A percentile compares a stretch with the other conserved stretches of the same genome.
phyloP scores from a whole-genome alignment of 2,329 filamentous ascomycete genomes.

The Epicoccum nigrum region DNA sequence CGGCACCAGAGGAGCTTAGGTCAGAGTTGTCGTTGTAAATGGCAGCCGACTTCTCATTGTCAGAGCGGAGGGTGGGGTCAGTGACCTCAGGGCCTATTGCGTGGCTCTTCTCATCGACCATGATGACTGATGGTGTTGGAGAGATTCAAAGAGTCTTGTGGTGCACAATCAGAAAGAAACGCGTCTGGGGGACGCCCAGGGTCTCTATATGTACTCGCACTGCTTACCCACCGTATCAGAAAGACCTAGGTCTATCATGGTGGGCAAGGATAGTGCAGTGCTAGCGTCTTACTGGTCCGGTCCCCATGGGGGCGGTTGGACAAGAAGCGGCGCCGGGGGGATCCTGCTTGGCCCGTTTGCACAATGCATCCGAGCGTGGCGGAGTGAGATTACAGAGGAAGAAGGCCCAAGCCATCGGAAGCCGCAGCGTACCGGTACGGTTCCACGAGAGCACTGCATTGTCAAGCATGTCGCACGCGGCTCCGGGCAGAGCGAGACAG shows the following conservation, averaged over 20 bases:
- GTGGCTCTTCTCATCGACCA: slow-evolving; percentile 40
- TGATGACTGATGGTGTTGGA: slow-evolving; percentile 26
- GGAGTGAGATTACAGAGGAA: slow-evolving; percentile 19
- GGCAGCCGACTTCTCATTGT: slow-evolving; percentile 33
- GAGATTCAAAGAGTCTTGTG: slow-evolving; percentile 24
- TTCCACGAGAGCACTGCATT: slow-evolving; percentile 27
- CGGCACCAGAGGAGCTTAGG: slow-evolving; percentile 24
- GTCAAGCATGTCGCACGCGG: slow-evolving; percentile 22
- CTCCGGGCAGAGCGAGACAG: neutral
- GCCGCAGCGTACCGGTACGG: slow-evolving; percentile 17
- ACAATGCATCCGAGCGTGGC: slow-evolving; percentile 35
- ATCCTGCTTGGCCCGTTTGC: slow-evolving; percentile 36
- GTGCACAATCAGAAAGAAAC: slow-evolving; percentile 10
- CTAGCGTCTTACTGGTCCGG: slow-evolving; percentile 24
- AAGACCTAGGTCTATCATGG: slow-evolving; percentile 6
- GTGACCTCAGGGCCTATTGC: slow-evolving; percentile 20
- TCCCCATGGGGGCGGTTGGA: slow-evolving; percentile 48
- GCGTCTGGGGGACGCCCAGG: slow-evolving; percentile 22
- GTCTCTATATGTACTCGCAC: slow-evolving; percentile 42
- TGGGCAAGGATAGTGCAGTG: slow-evolving; percentile 13
- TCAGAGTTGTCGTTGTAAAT: slow-evolving; percentile 36
- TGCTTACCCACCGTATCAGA: slow-evolving; percentile 12
- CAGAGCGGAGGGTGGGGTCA: slow-evolving; percentile 13
- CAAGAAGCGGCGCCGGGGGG: slow-evolving; percentile 29
- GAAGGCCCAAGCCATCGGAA: slow-evolving; percentile 24